Evolutionary conservation across 371 early-diverging fungal species (phyloP).

Genomic region (Apophysomyces variabilis): DNA sequence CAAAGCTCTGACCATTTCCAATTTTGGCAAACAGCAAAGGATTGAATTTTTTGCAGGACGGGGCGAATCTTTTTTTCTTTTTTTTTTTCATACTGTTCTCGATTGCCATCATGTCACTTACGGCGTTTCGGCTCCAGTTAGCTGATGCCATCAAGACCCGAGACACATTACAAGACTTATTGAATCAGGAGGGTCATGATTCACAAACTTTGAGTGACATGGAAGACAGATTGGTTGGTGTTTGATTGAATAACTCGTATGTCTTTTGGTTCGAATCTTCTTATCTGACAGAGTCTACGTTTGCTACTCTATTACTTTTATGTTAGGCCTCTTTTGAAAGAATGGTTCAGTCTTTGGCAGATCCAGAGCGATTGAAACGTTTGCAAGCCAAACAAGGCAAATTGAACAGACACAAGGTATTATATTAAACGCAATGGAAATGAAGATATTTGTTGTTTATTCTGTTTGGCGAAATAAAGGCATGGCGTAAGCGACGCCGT

Average conservation of each 20-base stretch:
- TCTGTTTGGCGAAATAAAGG: background rate
- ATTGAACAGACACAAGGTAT: background rate
- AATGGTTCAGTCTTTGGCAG: background rate
- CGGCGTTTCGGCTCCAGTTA: background rate
- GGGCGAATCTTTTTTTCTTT: no score
- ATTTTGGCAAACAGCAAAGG: no score
- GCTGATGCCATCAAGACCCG: background rate
- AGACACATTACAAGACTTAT: background rate
- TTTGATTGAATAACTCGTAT: background rate
- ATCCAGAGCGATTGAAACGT: background rate
- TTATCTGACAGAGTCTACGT: no score
- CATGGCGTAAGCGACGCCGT: background rate
- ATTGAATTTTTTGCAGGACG: no score
- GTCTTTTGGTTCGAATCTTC: background rate
- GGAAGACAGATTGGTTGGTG: background rate
- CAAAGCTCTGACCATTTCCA: no score
- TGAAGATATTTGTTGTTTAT: background rate
- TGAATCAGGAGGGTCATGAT: background rate
- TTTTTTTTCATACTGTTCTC: no score
- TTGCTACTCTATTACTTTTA: no score
- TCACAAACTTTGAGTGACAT: slow-evolving; percentile 1
- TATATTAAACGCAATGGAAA: no score
- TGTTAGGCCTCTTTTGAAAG: background rate
- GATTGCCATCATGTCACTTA: background rate
- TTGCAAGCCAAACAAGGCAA: background rate